Evolutionary conservation across 805 yeast genomes (phyloP).

Genomic region (Yamadazyma kitorensis): DNA sequence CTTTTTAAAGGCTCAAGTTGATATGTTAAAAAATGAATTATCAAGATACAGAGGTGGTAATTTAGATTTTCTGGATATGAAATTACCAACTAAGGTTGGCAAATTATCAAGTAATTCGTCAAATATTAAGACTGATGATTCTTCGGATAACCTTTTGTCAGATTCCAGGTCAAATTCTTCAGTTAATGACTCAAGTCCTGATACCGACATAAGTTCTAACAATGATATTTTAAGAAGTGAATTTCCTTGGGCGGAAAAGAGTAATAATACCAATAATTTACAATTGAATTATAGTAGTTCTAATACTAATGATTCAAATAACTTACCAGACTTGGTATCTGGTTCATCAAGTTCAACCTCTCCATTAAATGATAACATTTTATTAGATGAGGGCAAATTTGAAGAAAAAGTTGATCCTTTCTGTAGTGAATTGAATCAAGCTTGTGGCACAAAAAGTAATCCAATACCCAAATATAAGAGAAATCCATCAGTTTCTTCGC

Average conservation of each 20-base stretch:
- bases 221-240: slow-evolving; percentile 4
- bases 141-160: slow-evolving; percentile 8
- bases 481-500: slow-evolving; percentile 1
- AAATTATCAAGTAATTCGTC: slow-evolving; percentile 12
- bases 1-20: slow-evolving; percentile 72
- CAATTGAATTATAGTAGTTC: neutral
- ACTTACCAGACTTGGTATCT: slow-evolving; percentile 35
- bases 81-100: slow-evolving; percentile 30
- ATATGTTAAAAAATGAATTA: slow-evolving; percentile 68
- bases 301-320: slow-evolving; percentile 4
- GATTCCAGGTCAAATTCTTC: slow-evolving; percentile 14
- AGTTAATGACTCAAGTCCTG: slow-evolving; percentile 14
- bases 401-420: slow-evolving; percentile 73
- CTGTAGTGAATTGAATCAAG: slow-evolving; percentile 72
- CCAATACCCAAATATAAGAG: slow-evolving; percentile 57
- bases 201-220: slow-evolving; percentile 13
- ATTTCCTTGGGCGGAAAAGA: slow-evolving; percentile 11
- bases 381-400: slow-evolving; percentile 39
- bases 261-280: neutral
- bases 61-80: slow-evolving; percentile 22
- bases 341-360: slow-evolving; percentile 37
- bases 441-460: slow-evolving; percentile 73
- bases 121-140: slow-evolving; percentile 12
- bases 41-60: slow-evolving; percentile 50
- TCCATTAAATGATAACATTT: slow-evolving; percentile 36